Evolutionary conservation across 139 green algal genomes (phyloP), one percentile per base, ranked within the genome.

Genomic region (Volvox africanus): DNA sequence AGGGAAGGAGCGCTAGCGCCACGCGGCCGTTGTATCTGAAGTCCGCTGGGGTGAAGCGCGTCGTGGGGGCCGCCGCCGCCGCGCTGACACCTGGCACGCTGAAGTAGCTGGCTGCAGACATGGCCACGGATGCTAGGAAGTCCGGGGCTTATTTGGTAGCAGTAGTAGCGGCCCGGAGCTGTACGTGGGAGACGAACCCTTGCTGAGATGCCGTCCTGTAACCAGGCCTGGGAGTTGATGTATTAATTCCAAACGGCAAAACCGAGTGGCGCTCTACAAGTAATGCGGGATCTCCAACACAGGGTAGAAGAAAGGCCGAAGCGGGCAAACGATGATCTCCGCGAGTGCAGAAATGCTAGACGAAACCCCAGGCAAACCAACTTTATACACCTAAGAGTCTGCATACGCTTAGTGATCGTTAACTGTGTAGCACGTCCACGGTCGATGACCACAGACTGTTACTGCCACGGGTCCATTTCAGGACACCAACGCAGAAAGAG

Each of bases 1-100:
- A 94, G 16, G 98, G 98, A 20, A 99, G 55, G 61, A 99, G 87
- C 28, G 95, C 96, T 14, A 92, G 6, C 3, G 95, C 96, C 20
- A 99, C 96, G 1, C 95, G 90, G 0, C 93, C 94, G 92, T 98
- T 98, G 93, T 98, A 97, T 12, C 86, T 80, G 88, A 98, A 98
- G 19, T 90, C 80, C 14, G 82, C 87, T 1, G 95, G 94, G n/a
- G 87, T 82, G 44, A 96, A 97, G 28, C 93, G 89, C 22, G 50
- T 89, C 62, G 61, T 76, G 82, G 62, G 32, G 18, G 37, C 26
- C 61, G 44, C 37, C 79, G 37, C 24, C 50, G 28, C 37, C n/a
- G 50, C 50, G 50, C 50, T n/a, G 50, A 13, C 28, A 17, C 50
- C 55, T 28, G 50, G 50, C 28, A 86, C 24, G 26, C 26, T 44